phyloP scores from a whole-genome alignment of 768 basidiomycete genomes.

The Holtermannia corniformis region DNA sequence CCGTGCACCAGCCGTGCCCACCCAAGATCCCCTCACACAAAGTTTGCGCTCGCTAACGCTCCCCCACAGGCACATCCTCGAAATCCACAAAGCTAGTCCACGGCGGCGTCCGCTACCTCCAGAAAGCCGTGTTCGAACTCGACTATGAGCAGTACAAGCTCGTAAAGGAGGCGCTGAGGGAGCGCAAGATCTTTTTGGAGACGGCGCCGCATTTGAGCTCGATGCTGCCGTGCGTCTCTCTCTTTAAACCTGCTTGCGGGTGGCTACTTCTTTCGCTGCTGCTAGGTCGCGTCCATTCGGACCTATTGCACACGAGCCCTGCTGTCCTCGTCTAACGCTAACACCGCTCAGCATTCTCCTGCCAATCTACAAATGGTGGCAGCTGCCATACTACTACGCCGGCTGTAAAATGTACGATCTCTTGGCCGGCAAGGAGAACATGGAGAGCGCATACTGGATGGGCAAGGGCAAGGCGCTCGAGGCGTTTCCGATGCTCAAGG shows the following conservation, averaged over 20 bases:
- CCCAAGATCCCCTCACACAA: too few relatives aligned
- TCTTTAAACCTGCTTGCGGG: too few relatives aligned
- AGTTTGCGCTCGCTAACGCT: neutral
- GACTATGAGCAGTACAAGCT: conserved; percentile 78
- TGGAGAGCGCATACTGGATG: conserved; percentile 93
- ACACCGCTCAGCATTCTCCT: conserved; percentile 62
- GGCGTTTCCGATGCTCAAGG: conserved; percentile 92
- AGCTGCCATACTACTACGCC: conserved; percentile 88
- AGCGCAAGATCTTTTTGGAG: conserved; percentile 84
- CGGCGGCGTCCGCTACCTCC: conserved; percentile 92
- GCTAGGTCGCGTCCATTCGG: neutral
- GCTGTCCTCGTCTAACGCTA: neutral
- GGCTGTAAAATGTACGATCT: conserved; percentile 96
- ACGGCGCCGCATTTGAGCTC: conserved; percentile 86
- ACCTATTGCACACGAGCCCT: neutral
- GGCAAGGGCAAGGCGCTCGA: conserved; percentile 85
- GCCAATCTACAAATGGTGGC: conserved; percentile 96
- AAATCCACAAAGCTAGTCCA: conserved; percentile 98
- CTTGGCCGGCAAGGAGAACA: conserved; percentile 90
- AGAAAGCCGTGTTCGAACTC: conserved; percentile 89
- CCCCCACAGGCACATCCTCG: conserved; percentile 68
- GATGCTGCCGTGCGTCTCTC: conserved; percentile 61
- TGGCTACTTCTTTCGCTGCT: too few relatives aligned
- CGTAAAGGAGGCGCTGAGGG: conserved; percentile 86
- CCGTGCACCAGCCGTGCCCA: too few relatives aligned